These are phyloP conservation scores for Leishmania tropica DNA, from an alignment of 208 protist genomes.

Conservation along the genomic window DNA sequence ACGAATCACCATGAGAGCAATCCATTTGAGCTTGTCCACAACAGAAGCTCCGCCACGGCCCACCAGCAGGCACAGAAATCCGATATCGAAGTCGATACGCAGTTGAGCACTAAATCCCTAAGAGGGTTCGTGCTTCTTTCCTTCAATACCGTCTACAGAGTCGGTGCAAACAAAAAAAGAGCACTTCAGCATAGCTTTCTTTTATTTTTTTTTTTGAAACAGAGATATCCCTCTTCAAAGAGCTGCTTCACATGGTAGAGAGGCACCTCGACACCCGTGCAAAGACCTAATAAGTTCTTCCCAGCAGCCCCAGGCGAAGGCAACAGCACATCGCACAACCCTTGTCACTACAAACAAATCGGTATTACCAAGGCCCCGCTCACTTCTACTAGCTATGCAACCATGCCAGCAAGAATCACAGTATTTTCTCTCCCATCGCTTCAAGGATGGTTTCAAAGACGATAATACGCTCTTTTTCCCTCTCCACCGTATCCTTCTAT, in stretches of 20 bases:
- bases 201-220: background rate
- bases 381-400: background rate
- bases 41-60: background rate
- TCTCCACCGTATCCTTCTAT: background rate
- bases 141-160: background rate
- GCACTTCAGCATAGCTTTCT: background rate
- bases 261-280: background rate
- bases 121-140: background rate
- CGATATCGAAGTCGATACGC: background rate
- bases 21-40: background rate
- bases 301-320: background rate
- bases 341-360: background rate
- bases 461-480: background rate
- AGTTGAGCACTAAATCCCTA: background rate
- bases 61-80: background rate
- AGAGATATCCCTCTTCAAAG: background rate
- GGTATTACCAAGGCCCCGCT: background rate
- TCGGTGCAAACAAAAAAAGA: background rate
- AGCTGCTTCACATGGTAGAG: background rate
- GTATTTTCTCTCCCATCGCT: background rate
- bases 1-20: background rate
- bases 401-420: background rate
- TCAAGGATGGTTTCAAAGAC: background rate
- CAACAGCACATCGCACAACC: background rate
- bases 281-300: background rate